A percentile compares a stretch with the other conserved stretches of the same genome.
phyloP scores from a whole-genome alignment of 441 rosid genomes.

The Arabidopsis lyrata region DNA sequence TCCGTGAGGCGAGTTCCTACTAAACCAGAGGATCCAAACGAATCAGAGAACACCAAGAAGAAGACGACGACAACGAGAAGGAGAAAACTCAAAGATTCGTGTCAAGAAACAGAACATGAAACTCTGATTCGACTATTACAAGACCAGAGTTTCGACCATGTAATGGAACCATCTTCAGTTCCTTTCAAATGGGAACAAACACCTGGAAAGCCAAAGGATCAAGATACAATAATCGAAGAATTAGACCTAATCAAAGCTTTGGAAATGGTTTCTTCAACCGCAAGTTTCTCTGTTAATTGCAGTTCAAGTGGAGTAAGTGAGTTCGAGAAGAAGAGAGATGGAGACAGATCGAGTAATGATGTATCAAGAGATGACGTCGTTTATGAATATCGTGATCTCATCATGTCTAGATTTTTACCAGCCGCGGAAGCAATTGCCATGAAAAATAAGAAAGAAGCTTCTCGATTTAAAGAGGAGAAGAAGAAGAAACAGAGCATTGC shows the following conservation, averaged over 20 bases:
- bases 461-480: conserved; percentile 41
- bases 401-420: conserved; percentile 94
- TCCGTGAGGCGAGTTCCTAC: conserved; percentile 70
- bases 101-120: conserved; percentile 60
- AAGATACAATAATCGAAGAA: conserved; percentile 30
- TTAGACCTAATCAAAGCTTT: conserved; percentile 49
- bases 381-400: conserved; percentile 70
- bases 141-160: conserved; percentile 31
- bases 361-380: conserved; percentile 60
- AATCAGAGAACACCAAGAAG: conserved; percentile 32
- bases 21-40: conserved; percentile 39
- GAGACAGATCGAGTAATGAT: conserved; percentile 48
- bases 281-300: conserved; percentile 67
- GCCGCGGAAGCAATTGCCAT: conserved; percentile 94
- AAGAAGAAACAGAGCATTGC: conserved; percentile 46
- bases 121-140: conserved; percentile 26
- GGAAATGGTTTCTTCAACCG: conserved; percentile 58
- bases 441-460: conserved; percentile 43
- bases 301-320: conserved; percentile 67
- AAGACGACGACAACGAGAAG: conserved; percentile 17
- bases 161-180: conserved; percentile 67
- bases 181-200: conserved; percentile 88
- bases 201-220: conserved; percentile 70
- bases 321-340: conserved; percentile 24
- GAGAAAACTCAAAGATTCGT: conserved; percentile 22